Evolutionary conservation across 208 protist genomes (phyloP).

Genomic region (Kentomonas sorsogonicus): DNA sequence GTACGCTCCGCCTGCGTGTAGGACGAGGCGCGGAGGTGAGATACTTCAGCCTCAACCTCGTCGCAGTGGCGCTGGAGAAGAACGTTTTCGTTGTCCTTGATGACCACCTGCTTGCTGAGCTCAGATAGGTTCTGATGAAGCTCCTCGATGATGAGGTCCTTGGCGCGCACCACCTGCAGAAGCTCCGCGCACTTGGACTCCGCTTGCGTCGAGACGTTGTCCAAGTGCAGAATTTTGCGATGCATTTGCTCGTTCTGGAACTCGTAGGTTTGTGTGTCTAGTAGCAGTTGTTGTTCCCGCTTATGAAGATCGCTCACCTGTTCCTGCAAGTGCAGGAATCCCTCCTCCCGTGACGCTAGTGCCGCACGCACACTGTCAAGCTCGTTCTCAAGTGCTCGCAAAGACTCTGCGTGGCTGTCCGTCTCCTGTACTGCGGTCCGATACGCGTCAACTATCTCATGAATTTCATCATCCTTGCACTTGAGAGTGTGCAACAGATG

Average conservation of each 20-base stretch:
- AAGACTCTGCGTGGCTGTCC: constrained; percentile 38
- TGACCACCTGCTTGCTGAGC: constrained; percentile 71
- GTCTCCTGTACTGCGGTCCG: constrained; percentile 65
- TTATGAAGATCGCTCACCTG: constrained; percentile 61
- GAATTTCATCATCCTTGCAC: constrained; percentile 69
- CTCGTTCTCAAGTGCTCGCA: constrained; percentile 61
- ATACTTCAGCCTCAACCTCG: constrained; percentile 40
- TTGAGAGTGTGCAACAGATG: constrained; percentile 58
- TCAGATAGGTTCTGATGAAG: constrained; percentile 73
- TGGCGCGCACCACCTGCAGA: constrained; percentile 39
- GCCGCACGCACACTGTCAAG: constrained; percentile 56
- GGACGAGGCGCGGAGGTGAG: constrained; percentile 26
- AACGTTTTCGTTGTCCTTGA: constrained; percentile 76
- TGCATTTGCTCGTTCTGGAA: constrained; percentile 77
- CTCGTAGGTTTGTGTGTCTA: constrained; percentile 77
- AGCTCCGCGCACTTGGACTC: constrained; percentile 45
- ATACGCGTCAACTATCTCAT: constrained; percentile 69
- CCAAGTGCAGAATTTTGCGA: constrained; percentile 46
- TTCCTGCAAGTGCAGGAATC: constrained; percentile 65
- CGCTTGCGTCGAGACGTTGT: constrained; percentile 28
- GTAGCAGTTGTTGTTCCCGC: constrained; percentile 69
- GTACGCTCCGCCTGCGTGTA: constrained; percentile 28
- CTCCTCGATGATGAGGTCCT: constrained; percentile 61
- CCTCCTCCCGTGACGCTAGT: constrained; percentile 69
- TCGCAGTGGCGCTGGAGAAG: constrained; percentile 61